Percentiles rank a stretch among this genome's conserved stretches.
phyloP scores from a whole-genome alignment of 805 yeast genomes.

The Yueomyces sinensis region DNA sequence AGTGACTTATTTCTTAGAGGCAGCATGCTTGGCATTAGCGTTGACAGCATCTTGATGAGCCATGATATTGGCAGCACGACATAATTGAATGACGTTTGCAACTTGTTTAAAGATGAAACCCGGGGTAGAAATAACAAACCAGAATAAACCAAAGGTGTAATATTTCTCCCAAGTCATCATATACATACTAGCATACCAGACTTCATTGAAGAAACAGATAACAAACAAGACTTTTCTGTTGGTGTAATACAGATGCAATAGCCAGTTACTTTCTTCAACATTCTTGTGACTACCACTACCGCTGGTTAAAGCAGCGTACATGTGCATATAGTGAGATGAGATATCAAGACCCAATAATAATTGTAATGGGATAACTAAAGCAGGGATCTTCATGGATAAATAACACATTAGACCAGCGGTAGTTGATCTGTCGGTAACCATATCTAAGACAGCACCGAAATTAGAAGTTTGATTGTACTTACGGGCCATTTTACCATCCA shows the following conservation, averaged over 20 bases:
- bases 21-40: constrained; percentile 16
- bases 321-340: constrained; percentile 95
- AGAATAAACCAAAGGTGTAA: constrained; percentile 43
- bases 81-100: constrained; percentile 79
- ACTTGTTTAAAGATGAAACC: constrained; percentile 84
- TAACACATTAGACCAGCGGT: constrained; percentile 87
- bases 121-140: constrained; percentile 57
- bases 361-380: constrained; percentile 49
- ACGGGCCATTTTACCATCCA: constrained; percentile 94
- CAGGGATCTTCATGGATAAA: constrained; percentile 68
- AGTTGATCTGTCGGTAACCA: constrained; percentile 98
- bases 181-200: constrained; percentile 83
- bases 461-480: constrained; percentile 75
- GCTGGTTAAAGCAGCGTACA: constrained; percentile 80
- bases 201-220: constrained; percentile 87
- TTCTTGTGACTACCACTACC: constrained; percentile 80
- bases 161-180: constrained; percentile 44
- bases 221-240: constrained; percentile 71
- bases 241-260: constrained; percentile 77
- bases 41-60: constrained; percentile 54
- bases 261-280: constrained; percentile 55
- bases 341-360: constrained; percentile 70
- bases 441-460: constrained; percentile 94
- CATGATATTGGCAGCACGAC: constrained; percentile 68
- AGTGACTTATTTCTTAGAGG: no score